Percentiles rank a stretch among this genome's conserved stretches.
These are phyloP conservation scores for Hypoxylon sp. DNA, from an alignment of 2,329 filamentous ascomycete genomes.

Conservation along the genomic window DNA sequence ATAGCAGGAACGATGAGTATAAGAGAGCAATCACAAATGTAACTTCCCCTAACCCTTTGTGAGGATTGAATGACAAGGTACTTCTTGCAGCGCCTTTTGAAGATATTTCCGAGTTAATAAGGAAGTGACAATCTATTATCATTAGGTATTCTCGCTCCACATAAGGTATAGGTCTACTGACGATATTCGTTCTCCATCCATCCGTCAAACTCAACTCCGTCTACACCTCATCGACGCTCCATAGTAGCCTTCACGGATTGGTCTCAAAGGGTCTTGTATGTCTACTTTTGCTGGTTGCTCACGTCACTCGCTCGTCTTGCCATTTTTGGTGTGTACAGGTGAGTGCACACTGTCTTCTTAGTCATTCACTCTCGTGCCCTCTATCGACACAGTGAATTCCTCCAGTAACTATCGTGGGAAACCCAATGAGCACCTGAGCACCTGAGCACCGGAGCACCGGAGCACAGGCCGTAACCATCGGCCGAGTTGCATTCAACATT, in stretches of 20 bases:
- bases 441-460: neutral
- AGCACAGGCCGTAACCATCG: neutral
- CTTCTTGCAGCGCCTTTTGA: neutral
- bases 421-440: neutral
- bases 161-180: neutral
- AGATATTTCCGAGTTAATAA: neutral
- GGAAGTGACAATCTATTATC: neutral
- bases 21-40: neutral
- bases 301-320: conserved; percentile 37
- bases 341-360: conserved; percentile 24
- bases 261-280: conserved; percentile 57
- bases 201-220: conserved; percentile 30
- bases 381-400: neutral
- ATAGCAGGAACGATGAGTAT: neutral
- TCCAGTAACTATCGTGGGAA: neutral
- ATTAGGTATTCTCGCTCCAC: neutral
- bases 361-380: neutral
- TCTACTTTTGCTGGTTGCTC: conserved; percentile 57
- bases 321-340: conserved; percentile 50
- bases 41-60: neutral
- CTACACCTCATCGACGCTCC: conserved; percentile 42
- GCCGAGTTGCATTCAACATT: neutral
- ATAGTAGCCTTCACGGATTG: conserved; percentile 48
- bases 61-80: neutral
- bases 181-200: conserved; percentile 6